Percentiles rank a stretch among this genome's conserved stretches.
phyloP scores from a whole-genome alignment of 2,329 filamentous ascomycete genomes.

The Colletotrichum trifolii region DNA sequence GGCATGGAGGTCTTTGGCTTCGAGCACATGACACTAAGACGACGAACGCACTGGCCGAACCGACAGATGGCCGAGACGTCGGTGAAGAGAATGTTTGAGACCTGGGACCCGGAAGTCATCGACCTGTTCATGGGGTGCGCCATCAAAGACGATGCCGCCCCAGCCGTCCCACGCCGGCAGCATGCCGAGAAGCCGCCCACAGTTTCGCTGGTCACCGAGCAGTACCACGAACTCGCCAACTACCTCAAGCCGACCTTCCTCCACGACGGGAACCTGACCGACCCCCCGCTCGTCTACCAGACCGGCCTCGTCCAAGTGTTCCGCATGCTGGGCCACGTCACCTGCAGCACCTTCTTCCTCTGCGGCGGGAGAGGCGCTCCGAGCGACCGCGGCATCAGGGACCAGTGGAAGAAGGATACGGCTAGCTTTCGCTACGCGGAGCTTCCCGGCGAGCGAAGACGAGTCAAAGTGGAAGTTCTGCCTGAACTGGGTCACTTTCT shows the following conservation, averaged over 20 bases:
- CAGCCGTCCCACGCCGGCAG: no score
- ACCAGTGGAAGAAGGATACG: neutral
- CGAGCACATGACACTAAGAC: neutral
- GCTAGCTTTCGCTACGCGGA: neutral
- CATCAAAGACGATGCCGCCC: neutral
- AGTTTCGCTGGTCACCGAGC: neutral
- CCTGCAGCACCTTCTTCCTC: no score
- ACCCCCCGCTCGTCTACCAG: neutral
- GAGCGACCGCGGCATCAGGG: neutral
- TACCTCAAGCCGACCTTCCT: constrained; percentile 4
- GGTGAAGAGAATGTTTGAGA: neutral
- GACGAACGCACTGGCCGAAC: neutral
- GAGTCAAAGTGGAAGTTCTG: neutral
- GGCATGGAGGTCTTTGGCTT: constrained; percentile 1
- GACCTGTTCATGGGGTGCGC: neutral
- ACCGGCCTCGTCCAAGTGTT: no score
- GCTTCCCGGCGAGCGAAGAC: neutral
- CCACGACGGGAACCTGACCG: neutral
- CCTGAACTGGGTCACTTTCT: constrained; percentile 6
- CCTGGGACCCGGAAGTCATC: neutral
- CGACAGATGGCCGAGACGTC: neutral
- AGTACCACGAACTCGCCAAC: constrained; percentile 1
- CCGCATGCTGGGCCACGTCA: no score
- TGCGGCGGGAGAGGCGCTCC: no score
- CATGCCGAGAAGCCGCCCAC: no score